phyloP scores from a whole-genome alignment of 371 early-diverging fungal species.

The Mucor racemosus region DNA sequence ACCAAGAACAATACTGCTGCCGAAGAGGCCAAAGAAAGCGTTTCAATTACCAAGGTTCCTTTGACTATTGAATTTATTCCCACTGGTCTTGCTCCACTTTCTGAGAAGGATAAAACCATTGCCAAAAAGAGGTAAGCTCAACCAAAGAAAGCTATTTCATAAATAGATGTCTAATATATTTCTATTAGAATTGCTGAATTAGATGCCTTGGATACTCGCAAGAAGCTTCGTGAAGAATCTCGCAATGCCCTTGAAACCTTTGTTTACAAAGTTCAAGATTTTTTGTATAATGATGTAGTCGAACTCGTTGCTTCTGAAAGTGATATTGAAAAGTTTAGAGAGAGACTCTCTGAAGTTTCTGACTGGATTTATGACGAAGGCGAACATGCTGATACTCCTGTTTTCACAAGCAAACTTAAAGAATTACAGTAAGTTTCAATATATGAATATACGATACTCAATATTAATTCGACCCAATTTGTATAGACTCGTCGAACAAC shows the following conservation, averaged over 20 bases:
- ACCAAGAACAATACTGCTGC: slow-evolving; percentile 11
- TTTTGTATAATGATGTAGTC: slow-evolving; percentile 75
- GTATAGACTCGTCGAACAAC: slow-evolving; percentile 62
- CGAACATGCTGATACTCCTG: slow-evolving; percentile 65
- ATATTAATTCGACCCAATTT: not conserved
- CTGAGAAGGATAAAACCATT: slow-evolving; percentile 34
- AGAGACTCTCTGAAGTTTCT: slow-evolving; percentile 62
- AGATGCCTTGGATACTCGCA: slow-evolving; percentile 49
- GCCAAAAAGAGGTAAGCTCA: slow-evolving; percentile 43
- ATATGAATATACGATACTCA: not conserved
- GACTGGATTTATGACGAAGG: slow-evolving; percentile 91
- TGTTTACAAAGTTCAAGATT: slow-evolving; percentile 85
- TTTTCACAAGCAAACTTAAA: slow-evolving; percentile 52
- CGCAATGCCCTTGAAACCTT: slow-evolving; percentile 89
- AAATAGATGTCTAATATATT: not conserved
- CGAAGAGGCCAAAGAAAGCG: slow-evolving; percentile 38
- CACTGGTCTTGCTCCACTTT: slow-evolving; percentile 49
- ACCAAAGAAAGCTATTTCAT: not conserved
- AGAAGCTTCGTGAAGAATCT: slow-evolving; percentile 81
- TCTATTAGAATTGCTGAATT: slow-evolving; percentile 35
- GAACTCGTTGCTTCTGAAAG: slow-evolving; percentile 69
- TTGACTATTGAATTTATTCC: slow-evolving; percentile 51
- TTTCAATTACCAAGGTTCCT: slow-evolving; percentile 45
- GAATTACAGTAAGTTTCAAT: slow-evolving; percentile 49
- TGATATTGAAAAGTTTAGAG: slow-evolving; percentile 71